Base-by-base conservation (phyloP, 164 flowering plant species). In the Echeveria elegans region DNA sequence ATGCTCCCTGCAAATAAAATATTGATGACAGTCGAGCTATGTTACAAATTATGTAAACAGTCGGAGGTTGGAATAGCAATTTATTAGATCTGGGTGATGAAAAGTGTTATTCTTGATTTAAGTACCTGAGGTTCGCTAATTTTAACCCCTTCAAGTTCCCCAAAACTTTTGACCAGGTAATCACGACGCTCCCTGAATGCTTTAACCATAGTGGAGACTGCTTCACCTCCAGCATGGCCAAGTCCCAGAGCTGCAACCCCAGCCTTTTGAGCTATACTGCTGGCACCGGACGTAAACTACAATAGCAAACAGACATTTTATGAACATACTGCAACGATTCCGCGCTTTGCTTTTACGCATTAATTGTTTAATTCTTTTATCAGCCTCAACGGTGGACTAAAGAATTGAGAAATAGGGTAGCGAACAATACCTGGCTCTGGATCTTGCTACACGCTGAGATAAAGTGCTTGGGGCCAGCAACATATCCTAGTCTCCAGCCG, bases 401-500 rank as follows among this genome's bases (percentile, higher is more conserved):
- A 10, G 61, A 8, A 41, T 73, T 34, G 19, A 10, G 30, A 73
- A 23, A 26, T 0, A 12, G 14, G 38, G 43, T 41, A 61, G 64
- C 45, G 23, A 11, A 15, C 18, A 43, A 50, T 81, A 91, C 98
- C 96, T 94, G 98, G 75, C 97, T 91, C 76, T 91, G 99, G 64
- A 94, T 78, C 79, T 91, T 94, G 45, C 77, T 80, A 71, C 95
- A 91, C n/a, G 97, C 97, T 21, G 89, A 62, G 71, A 94, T 79
- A 75, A 94, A 88, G 77, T 91, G 95, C 71, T 83, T 87, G n/a
- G 97, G 96, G 70, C 89, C 99, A 72, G 97, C 97, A 77, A 91
- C 36, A 79, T 94, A 94, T 71, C 99, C 99, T 74, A 94, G 96
- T 69, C 97, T 81, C 99, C 97, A 94, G 63, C 97, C 99, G 70